Percentiles rank a stretch among this genome's conserved stretches.
phyloP scores from a whole-genome alignment of 345 rosid genomes.

The Gossypium australe region DNA sequence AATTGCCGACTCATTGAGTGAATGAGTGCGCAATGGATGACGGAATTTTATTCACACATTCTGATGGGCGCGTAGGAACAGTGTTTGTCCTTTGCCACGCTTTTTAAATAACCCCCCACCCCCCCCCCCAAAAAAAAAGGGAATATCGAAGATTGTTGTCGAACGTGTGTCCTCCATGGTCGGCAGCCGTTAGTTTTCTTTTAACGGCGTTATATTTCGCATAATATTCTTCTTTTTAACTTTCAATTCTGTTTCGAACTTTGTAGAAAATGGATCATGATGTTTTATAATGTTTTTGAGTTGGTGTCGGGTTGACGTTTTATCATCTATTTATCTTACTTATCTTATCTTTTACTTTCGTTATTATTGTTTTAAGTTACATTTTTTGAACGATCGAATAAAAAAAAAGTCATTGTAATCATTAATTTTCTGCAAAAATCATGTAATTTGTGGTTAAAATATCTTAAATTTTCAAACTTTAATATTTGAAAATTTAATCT shows the following conservation, averaged over 20 bases:
- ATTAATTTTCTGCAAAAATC: no score
- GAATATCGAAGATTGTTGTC: constrained; percentile 9
- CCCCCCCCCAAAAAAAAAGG: background rate
- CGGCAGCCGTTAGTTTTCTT: constrained; percentile 3
- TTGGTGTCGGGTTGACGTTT: rapidly evolving
- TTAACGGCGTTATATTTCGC: constrained; percentile 9
- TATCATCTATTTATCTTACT: no score
- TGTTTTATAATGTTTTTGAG: no score
- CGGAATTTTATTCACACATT: background rate
- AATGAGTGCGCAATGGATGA: constrained; percentile 1
- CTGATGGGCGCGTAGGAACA: background rate
- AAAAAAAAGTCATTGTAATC: no score
- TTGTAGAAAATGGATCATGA: no score
- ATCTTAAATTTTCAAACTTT: no score
- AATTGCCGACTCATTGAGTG: background rate
- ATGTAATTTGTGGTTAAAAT: no score
- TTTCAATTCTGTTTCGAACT: no score
- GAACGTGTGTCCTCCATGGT: constrained; percentile 10
- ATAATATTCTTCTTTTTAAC: background rate
- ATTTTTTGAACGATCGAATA: no score
- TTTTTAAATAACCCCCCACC: background rate
- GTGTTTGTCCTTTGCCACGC: background rate
- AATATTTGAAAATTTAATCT: no score
- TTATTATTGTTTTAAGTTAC: no score
- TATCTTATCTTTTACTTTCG: no score